Evolutionary conservation across 768 basidiomycete species (phyloP), one percentile per base, ranked within the genome.

Genomic region (Phanerodontia chrysosporium): DNA sequence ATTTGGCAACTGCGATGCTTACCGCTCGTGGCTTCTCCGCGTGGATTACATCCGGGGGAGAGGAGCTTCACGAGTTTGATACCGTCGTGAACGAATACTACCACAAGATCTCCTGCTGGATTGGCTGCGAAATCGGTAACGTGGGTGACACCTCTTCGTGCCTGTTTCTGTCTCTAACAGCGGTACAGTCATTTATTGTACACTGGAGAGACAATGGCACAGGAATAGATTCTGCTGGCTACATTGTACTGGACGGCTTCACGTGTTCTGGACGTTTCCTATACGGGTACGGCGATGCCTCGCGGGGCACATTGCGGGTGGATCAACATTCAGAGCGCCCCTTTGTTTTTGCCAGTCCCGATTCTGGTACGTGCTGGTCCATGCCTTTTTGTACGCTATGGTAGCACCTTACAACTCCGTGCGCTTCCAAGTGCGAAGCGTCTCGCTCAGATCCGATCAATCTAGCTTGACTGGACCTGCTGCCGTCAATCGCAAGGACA

Each of bases 131-230:
- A 51, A 73, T 74, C 25, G 86, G 85, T 25, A 78, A 84, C 76
- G 86, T 84, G 58, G 27, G 45, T 46, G 18, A 10, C 24, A 22
- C 39, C 49, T 48, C 6, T 36, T 45, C n/a, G n/a, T 27, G 27
- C 8, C 48, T n/a, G 24, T 8, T 27, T 29, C 27, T 8, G 4
- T 8, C 14, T 8, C 39, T 42, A 42, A 42, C 39, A 51, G 4
- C 49, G 24, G n/a, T 27, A 27, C 35, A 89, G 86, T 68, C 62
- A 5, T 89, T 89, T 68, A 73, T 75, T 3, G 79, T 89, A 0
- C 78, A 83, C 63, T 90, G 87, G 88, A 77, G 74, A 42, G 87
- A 90, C 65, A 74, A 79, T 57, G 86, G 81, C 30, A 76, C 81
- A 36, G 67, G 68, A 28, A 67, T 82, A 6, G 77, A 82, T 55